These are phyloP conservation scores for Entophlyctis helioformis DNA, from an alignment of 192 early-diverging fungal genomes.

Conservation along the genomic window DNA sequence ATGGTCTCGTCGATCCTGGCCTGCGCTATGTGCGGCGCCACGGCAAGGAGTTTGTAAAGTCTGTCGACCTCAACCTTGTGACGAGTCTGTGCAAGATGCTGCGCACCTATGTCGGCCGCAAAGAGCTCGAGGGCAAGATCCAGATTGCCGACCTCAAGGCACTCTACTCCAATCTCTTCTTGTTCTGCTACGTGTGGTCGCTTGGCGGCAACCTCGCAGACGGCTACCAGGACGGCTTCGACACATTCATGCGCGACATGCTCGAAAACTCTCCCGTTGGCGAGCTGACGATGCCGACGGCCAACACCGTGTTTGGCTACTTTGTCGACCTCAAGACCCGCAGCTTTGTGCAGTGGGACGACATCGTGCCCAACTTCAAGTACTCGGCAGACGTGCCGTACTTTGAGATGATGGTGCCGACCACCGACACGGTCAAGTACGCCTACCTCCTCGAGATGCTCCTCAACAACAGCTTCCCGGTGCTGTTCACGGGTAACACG, in stretches of 20 bases:
- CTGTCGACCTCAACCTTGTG: conserved; percentile 43
- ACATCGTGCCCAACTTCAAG: conserved; percentile 39
- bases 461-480: conserved; percentile 28
- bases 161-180: conserved; percentile 33
- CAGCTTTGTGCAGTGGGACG: conserved; percentile 39
- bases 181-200: conserved; percentile 47
- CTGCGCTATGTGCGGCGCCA: conserved; percentile 34
- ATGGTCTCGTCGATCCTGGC: conserved; percentile 33
- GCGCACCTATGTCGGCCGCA: conserved; percentile 30
- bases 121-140: conserved; percentile 26
- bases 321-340: conserved; percentile 37
- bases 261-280: conserved; percentile 26
- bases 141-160: conserved; percentile 24
- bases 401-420: conserved; percentile 55
- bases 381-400: conserved; percentile 40
- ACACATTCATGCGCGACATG: conserved; percentile 40
- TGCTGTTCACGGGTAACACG: conserved; percentile 40
- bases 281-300: conserved; percentile 31
- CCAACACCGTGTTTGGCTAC: conserved; percentile 39
- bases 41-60: conserved; percentile 37
- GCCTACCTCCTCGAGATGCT: conserved; percentile 38
- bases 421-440: conserved; percentile 46
- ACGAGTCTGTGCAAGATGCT: conserved; percentile 31
- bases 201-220: conserved; percentile 48
- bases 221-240: conserved; percentile 41